Evolutionary conservation across 2,329 filamentous ascomycete species (phyloP).

Genomic region (Apiospora hydei): DNA sequence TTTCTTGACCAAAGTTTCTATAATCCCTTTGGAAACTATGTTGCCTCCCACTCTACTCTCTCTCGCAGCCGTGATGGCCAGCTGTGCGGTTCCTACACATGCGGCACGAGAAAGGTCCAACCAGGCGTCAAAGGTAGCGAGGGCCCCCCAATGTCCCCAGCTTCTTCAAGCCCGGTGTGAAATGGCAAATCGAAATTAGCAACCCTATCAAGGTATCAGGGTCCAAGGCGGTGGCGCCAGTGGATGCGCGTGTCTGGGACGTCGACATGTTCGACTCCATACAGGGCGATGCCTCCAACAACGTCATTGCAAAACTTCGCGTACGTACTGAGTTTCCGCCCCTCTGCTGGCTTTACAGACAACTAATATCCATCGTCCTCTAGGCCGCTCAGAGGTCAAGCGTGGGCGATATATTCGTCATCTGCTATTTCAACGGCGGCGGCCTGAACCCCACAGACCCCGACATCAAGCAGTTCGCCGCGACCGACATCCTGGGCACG

Average conservation of each 20-base stretch:
- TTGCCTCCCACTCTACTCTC: not conserved
- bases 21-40: not conserved
- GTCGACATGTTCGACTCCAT: constrained; percentile 21
- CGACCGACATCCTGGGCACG: constrained; percentile 4
- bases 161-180: constrained; percentile 20
- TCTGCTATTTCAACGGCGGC: constrained; percentile 28
- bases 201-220: constrained; percentile 19
- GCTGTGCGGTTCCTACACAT: not conserved
- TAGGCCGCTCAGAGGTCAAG: constrained; percentile 2
- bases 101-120: not conserved
- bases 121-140: not conserved
- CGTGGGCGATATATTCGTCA: constrained; percentile 17
- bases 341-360: not conserved
- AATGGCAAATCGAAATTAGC: constrained; percentile 27
- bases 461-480: not conserved
- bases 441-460: constrained; percentile 12
- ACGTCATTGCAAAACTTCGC: not conserved
- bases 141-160: not conserved
- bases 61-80: not conserved
- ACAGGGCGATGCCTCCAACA: not conserved
- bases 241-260: constrained; percentile 22
- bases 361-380: not conserved
- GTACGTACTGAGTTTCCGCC: not conserved
- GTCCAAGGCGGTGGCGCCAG: not conserved
- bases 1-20: too few species aligned